phyloP scores from a whole-genome alignment of 768 basidiomycete genomes.

The Leccinum ochraceum region DNA sequence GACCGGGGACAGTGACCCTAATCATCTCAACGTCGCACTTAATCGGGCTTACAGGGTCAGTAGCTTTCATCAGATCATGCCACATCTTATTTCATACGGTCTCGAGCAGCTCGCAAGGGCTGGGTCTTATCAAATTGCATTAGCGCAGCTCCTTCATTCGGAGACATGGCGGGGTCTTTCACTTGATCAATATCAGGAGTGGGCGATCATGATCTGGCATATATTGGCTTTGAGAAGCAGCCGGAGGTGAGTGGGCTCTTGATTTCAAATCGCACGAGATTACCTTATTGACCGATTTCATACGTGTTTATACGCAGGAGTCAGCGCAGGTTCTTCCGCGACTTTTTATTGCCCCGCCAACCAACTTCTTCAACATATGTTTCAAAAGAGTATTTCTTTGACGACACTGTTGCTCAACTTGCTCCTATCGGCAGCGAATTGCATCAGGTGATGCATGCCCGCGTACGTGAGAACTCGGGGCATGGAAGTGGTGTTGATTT shows the following conservation, averaged over 20 bases:
- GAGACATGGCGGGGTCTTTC: constrained; percentile 69
- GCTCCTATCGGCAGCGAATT: constrained; percentile 44
- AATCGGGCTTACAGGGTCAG: constrained; percentile 71
- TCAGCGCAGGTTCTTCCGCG: constrained; percentile 64
- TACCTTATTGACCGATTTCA: constrained; percentile 14
- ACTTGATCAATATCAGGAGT: constrained; percentile 63
- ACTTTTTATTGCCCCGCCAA: constrained; percentile 60
- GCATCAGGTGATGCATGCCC: constrained; percentile 43
- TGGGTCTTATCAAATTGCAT: constrained; percentile 62
- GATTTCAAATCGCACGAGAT: constrained; percentile 1
- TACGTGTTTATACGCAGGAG: constrained; percentile 39
- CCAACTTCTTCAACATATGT: constrained; percentile 54
- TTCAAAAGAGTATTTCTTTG: constrained; percentile 57
- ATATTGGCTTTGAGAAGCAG: constrained; percentile 66
- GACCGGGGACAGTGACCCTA: constrained; percentile 58
- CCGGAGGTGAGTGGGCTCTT: constrained; percentile 54
- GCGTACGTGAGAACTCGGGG: constrained; percentile 35
- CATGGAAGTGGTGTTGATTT: constrained; percentile 5
- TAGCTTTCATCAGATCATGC: constrained; percentile 6
- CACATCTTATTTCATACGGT: constrained; percentile 11
- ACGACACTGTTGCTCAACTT: constrained; percentile 33
- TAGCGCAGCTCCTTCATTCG: constrained; percentile 65
- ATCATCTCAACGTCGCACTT: constrained; percentile 56
- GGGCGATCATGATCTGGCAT: constrained; percentile 81
- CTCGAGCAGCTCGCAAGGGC: constrained; percentile 60